Base-by-base conservation (phyloP, 192 early-diverging fungal species). In the Spinellus fusiger region DNA sequence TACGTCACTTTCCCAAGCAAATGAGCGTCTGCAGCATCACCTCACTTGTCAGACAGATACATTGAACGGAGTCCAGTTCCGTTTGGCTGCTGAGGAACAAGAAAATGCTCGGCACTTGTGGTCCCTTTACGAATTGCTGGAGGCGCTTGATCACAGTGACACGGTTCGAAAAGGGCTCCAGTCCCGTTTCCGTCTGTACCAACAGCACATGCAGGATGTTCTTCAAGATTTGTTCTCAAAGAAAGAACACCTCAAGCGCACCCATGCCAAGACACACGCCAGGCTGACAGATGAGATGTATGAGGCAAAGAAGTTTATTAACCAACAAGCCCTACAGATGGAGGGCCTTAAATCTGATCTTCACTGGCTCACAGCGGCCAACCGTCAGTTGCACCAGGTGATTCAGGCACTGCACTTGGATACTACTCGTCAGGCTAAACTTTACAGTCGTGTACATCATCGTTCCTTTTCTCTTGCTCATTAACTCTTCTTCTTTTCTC, bases 231-330 rank as follows among this genome's bases (percentile, higher is more conserved):
- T 59, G 44, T 47, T 47, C 13, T 1, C 46, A 47, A 47, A 47
- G 46, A 47, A 47, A 47, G 22, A 5, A 16, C 22, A 13, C 22
- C 6, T 22, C n/a, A 47, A 44, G 22, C 23, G 31, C 32, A 9
- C 59, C 31, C 26, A n/a, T n/a, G 33, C 31, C 25, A 51, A 50
- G 7, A 33, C 49, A 34, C 26, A 49, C 22, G 37, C 26, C 20
- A 18, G 20, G 32, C 23, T 50, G 49, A 25, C 49, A 31, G 51
- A 29, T n/a, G 61, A 63, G 4, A 13, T 63, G 16, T 28, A 63
- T 53, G 26, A 54, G 23, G 61, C 61, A 13, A 63, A 63, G 35
- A 63, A 44, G 6, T 63, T 63, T 20, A 63, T 63, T 31, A 63
- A 63, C 22, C 37, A 20, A 5, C 61, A 63, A 37, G 61, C 61